These are phyloP conservation scores for grape (Vitis vinifera) DNA, from an alignment of 164 flowering plant species.

Conservation along the genomic window DNA sequence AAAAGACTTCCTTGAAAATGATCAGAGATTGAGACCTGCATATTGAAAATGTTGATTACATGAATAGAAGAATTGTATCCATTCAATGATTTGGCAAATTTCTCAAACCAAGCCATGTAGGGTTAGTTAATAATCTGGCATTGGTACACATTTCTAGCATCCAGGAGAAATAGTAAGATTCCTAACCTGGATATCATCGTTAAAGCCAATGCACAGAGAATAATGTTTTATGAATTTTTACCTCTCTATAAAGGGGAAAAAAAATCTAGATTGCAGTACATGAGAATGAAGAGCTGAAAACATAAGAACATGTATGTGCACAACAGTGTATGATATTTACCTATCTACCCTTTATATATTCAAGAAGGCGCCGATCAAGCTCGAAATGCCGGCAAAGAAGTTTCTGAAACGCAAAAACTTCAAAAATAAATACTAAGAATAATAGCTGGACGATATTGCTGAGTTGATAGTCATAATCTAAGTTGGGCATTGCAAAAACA, in stretches of 20 bases:
- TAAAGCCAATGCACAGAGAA: not conserved
- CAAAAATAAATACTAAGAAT: not conserved
- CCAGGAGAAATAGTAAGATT: no score
- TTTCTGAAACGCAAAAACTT: slow-evolving; percentile 44
- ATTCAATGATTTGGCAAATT: not conserved
- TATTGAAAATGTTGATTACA: not conserved
- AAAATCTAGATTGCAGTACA: no score
- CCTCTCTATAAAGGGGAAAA: not conserved
- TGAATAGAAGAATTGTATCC: no score
- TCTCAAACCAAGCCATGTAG: not conserved
- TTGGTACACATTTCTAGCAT: no score
- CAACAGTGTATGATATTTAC: slow-evolving; percentile 2
- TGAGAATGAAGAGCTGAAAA: not conserved
- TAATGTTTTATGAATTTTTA: not conserved
- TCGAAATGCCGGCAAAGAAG: slow-evolving; percentile 70
- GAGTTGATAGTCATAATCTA: no score
- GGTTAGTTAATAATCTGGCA: no score
- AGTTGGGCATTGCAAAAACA: no score
- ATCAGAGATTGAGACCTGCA: slow-evolving; percentile 2
- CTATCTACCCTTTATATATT: slow-evolving; percentile 63
- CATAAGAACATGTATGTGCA: not conserved
- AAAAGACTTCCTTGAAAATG: not conserved
- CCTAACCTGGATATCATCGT: no score
- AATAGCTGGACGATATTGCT: no score
- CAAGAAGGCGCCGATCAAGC: slow-evolving; percentile 76